Percentiles rank a stretch among this genome's conserved stretches.
Evolutionary conservation across 805 yeast genomes (phyloP).

Genomic region (Sugiyamaella chiloensis): DNA sequence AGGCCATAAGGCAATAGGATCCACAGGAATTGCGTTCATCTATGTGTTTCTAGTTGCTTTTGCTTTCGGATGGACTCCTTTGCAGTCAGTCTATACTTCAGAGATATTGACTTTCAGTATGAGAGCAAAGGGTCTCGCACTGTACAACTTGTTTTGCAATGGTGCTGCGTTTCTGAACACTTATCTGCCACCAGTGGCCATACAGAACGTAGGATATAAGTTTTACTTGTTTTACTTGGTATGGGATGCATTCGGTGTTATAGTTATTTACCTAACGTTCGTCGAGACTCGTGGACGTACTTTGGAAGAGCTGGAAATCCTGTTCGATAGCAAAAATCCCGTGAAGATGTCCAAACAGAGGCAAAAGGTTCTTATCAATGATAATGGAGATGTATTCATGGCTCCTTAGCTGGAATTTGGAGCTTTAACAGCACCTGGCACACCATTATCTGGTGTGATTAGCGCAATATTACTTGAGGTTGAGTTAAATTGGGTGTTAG

Average conservation of each 20-base stretch:
- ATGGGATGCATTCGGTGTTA: constrained; percentile 30
- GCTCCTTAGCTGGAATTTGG: background rate
- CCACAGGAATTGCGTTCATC: constrained; percentile 17
- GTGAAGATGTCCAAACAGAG: constrained; percentile 8
- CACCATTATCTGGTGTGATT: constrained; percentile 23
- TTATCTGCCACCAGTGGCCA: constrained; percentile 26
- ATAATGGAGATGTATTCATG: constrained; percentile 7
- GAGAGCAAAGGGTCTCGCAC: constrained; percentile 29
- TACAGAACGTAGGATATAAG: constrained; percentile 32
- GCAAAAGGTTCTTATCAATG: constrained; percentile 13
- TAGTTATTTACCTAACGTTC: constrained; percentile 59
- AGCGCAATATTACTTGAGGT: constrained; percentile 27
- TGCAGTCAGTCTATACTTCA: constrained; percentile 35
- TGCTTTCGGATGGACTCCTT: constrained; percentile 34
- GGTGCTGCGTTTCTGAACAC: constrained; percentile 31
- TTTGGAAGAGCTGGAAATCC: constrained; percentile 72
- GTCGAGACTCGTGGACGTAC: constrained; percentile 74
- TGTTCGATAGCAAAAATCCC: constrained; percentile 36
- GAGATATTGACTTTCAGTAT: constrained; percentile 28
- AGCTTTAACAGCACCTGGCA: constrained; percentile 28
- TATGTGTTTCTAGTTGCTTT: constrained; percentile 12
- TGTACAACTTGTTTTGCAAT: constrained; percentile 26
- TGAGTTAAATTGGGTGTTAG: constrained; percentile 38
- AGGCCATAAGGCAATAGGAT: constrained; percentile 20
- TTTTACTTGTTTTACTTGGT: constrained; percentile 33